These are phyloP conservation scores for Heterobasidion irregulare DNA, from an alignment of 1,284 basidiomycete genomes.

Conservation along the genomic window DNA sequence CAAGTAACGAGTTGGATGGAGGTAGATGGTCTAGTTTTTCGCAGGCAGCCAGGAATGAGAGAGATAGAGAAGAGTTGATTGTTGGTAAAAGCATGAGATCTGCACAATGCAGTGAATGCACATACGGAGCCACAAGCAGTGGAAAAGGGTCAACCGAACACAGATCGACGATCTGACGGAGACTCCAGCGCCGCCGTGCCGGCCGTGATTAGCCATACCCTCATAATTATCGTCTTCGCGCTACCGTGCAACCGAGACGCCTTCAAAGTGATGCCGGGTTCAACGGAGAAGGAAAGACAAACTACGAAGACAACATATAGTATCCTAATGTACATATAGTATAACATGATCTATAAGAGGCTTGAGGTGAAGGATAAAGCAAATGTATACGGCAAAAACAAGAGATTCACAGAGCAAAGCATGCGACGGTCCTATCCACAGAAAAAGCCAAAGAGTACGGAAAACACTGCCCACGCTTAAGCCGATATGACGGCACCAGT, in stretches of 20 bases:
- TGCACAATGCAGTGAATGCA: neutral
- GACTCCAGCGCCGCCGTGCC: too few relatives aligned
- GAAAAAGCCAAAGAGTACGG: neutral
- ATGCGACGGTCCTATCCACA: neutral
- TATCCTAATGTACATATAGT: neutral
- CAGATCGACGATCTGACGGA: too few relatives aligned
- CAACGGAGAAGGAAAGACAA: neutral
- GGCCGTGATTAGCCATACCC: too few relatives aligned
- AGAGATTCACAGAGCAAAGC: conserved; percentile 1
- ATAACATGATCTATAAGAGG: neutral
- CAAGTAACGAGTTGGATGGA: neutral
- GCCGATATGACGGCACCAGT: conserved; percentile 15
- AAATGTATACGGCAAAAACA: conserved; percentile 1
- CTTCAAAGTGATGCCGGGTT: neutral
- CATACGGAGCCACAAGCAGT: neutral
- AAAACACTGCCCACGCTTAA: neutral
- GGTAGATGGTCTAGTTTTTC: neutral
- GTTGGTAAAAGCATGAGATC: conserved; percentile 1
- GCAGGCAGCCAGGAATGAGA: neutral
- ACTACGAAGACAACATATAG: neutral
- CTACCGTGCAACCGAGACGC: too few relatives aligned
- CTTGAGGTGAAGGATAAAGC: neutral
- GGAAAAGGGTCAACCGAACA: neutral
- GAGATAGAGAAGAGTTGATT: neutral
- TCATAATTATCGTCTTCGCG: too few relatives aligned